Base-by-base conservation (phyloP, 129 eudicot species). In the Silybum marianum region DNA sequence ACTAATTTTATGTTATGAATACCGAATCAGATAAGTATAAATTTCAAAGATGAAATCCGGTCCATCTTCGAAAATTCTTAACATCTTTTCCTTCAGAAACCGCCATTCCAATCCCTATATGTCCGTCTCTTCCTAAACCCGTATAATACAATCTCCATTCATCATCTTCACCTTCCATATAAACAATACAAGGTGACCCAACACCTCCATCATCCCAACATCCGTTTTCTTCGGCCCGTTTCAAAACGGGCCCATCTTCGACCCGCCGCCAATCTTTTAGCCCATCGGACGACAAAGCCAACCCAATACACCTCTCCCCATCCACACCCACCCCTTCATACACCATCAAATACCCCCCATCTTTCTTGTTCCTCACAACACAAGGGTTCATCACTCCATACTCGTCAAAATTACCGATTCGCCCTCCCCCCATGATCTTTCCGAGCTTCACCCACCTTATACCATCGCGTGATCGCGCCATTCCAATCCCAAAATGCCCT, bases 401-500 rank as follows among this genome's bases (percentile, higher is more conserved):
- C 83, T 95, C 97, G 58, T 95, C 96, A 32, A 92, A 92, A 72
- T 73, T 39, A 19, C 93, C 94, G 23, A 34, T 23, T 25, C 26
- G 72, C 22, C 97, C 92, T 0, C 86, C 90, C 70, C 91, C 96
- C 40, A 90, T 82, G 26, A 95, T 84, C 80, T 90, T 95, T 84
- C 97, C 98, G 16, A 92, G 83, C 85, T 92, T 95, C 79, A 92
- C 71, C 97, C 98, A 95, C 88, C 88, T 85, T 74, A 92, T 89
- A 6, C 96, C 98, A 73, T 95, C 97, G 25, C 98, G 90, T 58
- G 98, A 95, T 68, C 98, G 81, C 9, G 98, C 98, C 76, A 92
- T 73, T 4, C 98, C 97, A 26, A 95, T 72, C 0, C 83, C 84
- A 63, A 89, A 95, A 14, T 85, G 79, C 69, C 88, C 90, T 3